These are phyloP conservation scores for Trichoderma asperellum DNA, from an alignment of 2,329 filamentous ascomycete genomes.

Conservation along the genomic window DNA sequence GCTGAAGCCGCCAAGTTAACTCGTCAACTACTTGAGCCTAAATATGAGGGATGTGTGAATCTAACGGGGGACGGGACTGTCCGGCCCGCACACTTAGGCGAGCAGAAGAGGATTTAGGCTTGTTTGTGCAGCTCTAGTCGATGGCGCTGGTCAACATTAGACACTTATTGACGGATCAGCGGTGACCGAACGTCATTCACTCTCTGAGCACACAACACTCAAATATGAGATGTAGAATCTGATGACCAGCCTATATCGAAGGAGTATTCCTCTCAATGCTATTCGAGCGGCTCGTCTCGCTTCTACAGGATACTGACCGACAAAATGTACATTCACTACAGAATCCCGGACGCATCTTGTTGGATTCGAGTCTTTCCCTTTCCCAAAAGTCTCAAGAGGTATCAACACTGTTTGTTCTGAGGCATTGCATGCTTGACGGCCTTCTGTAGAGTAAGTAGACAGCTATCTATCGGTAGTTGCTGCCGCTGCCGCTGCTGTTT, in stretches of 20 bases:
- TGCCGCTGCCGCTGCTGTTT: background rate
- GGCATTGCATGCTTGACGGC: background rate
- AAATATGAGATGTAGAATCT: background rate
- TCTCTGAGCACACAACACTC: background rate
- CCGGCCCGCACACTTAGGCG: constrained; percentile 19
- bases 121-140: background rate
- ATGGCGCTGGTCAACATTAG: background rate
- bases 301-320: background rate
- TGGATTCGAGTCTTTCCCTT: background rate
- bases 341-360: background rate
- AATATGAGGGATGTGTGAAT: background rate
- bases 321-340: background rate
- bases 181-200: background rate
- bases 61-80: constrained; percentile 14
- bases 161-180: background rate
- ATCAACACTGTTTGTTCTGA: background rate
- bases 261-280: too few species aligned
- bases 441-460: background rate
- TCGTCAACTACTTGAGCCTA: background rate
- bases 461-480: background rate
- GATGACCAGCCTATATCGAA: background rate
- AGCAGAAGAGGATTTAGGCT: constrained; percentile 3
- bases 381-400: background rate
- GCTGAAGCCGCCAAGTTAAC: constrained; percentile 1
- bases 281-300: background rate